Base-by-base conservation (phyloP, 2,329 filamentous ascomycete genomes). In the Aspergillus aculeatinus region DNA sequence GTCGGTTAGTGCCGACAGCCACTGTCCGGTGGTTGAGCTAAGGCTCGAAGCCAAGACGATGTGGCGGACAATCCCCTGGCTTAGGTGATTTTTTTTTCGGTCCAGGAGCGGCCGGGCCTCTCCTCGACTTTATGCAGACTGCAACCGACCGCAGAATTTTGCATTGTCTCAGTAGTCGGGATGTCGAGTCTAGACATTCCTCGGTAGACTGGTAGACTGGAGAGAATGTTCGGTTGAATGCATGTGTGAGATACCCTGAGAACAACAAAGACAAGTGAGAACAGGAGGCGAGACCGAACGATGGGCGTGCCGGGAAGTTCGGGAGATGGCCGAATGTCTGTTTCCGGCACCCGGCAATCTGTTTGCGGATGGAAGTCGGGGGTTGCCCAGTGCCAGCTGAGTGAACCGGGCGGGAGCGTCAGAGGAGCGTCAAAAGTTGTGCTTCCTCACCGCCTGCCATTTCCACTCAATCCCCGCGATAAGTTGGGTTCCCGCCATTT, bases 11-110 rank as follows among this genome's bases (percentile, higher is more conserved):
- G 53, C 53, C 53, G 42, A 48, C 53, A 21, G 42, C 42, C 52
- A 21, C 42, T 31, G 29, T 48, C 29, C 47, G 48, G 44, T 35
- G 48, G 53, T 44, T 48, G 31, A 31, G 53, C 31, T 48, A 55
- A 48, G 53, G 48, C 42, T 33, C 48, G 21, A 55, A n/a, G 53
- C 53, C 42, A 55, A 55, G 53, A n/a, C 33, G 42, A 48, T 21
- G 53, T 55, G 53, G 53, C 53, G 53, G 53, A 48, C 23, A 47
- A 55, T 48, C 53, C 53, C 53, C 53, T 48, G 53, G 42, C 23
- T 19, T 33, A n/a, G 29, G 5, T 16, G 48, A 11, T 14, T 29
- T 29, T 25, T 29, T 19, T 29, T 25, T 27, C 2, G 48, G 33
- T 35, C n/a, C 39, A 54, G 35, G 25, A 39, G 39, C 25, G 44